Conservation (phyloP, 2,329 filamentous ascomycete genomes). For the Pseudogymnoascus sp. region DNA sequence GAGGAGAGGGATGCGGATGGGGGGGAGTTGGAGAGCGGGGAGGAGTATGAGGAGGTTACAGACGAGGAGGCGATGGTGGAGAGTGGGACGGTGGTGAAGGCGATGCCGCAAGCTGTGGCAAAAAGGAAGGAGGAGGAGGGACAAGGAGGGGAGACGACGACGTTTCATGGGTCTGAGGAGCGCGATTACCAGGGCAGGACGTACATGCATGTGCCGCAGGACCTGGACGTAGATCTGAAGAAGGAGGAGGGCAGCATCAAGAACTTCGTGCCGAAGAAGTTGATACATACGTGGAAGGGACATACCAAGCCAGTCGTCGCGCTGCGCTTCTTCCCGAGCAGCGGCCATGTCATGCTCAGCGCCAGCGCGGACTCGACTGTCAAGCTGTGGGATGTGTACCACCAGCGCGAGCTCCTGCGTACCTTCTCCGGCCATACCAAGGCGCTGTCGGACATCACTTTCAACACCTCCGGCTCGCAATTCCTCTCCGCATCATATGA, state of each 20-base stretch:
- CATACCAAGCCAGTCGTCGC: constrained; percentile 81
- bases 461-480: constrained; percentile 71
- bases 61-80: constrained; percentile 65
- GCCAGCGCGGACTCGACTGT: constrained; percentile 85
- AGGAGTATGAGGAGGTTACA: constrained; percentile 70
- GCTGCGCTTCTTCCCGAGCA: constrained; percentile 79
- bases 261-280: constrained; percentile 92
- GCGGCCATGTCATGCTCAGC: constrained; percentile 81
- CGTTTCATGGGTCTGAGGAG: constrained; percentile 75
- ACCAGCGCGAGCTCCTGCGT: constrained; percentile 77
- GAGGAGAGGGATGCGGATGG: constrained; percentile 68
- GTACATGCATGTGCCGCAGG: constrained; percentile 95
- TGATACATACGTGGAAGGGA: constrained; percentile 81
- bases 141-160: constrained; percentile 67
- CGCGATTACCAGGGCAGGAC: constrained; percentile 92
- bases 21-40: constrained; percentile 65
- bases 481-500: constrained; percentile 93
- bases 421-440: constrained; percentile 90
- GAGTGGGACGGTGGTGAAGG: constrained; percentile 53
- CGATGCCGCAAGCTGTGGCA: constrained; percentile 46
- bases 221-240: constrained; percentile 74
- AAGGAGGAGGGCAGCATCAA: constrained; percentile 74
- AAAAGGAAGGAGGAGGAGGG: constrained; percentile 46
- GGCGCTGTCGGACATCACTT: constrained; percentile 80
- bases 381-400: constrained; percentile 92